A percentile compares a stretch with the other conserved stretches of the same genome.
Evolutionary conservation across 768 basidiomycete species (phyloP).

Genomic region (Neoboletus subvelutipes): DNA sequence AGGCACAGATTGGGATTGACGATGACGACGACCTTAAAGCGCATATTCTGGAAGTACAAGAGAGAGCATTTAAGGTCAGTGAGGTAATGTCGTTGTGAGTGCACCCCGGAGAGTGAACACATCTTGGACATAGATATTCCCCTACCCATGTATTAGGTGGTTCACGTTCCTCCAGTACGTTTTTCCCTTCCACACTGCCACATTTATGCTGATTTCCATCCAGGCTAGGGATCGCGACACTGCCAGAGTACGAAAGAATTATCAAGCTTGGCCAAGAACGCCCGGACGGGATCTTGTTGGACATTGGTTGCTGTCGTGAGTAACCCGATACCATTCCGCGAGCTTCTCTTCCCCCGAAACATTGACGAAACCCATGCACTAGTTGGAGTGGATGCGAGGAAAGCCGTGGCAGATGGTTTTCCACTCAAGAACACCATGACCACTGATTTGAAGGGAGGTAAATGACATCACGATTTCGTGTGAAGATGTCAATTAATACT

Average conservation of each 20-base stretch:
- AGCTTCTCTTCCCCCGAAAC: background rate
- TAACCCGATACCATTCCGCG: background rate
- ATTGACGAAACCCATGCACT: constrained; percentile 12
- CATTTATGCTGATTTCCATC: background rate
- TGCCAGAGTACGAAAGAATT: constrained; percentile 14
- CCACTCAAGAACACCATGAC: constrained; percentile 37
- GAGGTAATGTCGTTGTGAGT: too few species aligned
- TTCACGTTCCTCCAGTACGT: constrained; percentile 26
- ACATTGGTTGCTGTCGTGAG: constrained; percentile 48
- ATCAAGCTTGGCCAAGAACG: too few species aligned
- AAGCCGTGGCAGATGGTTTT: too few species aligned
- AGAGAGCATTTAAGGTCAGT: constrained; percentile 22
- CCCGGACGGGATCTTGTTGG: constrained; percentile 8
- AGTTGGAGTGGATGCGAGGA: too few species aligned
- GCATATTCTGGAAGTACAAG: constrained; percentile 28
- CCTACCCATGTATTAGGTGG: constrained; percentile 29
- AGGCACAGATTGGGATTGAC: constrained; percentile 28
- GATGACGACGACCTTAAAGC: constrained; percentile 25
- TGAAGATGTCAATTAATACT: background rate
- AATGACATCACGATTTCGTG: background rate
- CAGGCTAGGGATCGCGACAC: constrained; percentile 12
- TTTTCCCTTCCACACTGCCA: background rate
- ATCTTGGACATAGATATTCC: constrained; percentile 18
- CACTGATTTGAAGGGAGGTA: constrained; percentile 40
- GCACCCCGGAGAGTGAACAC: background rate